Conservation (phyloP, 306 rosid species). For the Malus orientalis region DNA sequence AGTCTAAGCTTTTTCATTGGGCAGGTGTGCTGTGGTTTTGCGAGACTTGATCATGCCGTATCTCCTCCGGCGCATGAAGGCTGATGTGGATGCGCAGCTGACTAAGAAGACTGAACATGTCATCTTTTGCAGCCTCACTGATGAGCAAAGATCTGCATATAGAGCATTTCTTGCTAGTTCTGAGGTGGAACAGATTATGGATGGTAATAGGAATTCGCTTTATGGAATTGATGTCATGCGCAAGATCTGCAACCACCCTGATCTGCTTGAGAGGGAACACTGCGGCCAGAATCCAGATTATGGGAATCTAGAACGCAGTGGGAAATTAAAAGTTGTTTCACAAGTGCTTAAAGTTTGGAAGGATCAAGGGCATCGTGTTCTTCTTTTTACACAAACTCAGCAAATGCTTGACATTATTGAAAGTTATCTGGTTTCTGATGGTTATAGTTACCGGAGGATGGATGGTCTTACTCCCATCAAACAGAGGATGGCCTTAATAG, state of each 20-base stretch:
- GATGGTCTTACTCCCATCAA: conserved; percentile 86
- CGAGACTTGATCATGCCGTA: conserved; percentile 97
- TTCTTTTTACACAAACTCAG: conserved; percentile 85
- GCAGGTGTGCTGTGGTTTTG: conserved; percentile 94
- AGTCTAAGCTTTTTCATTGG: conserved; percentile 12
- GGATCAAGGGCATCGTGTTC: conserved; percentile 96
- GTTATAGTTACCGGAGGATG: conserved; percentile 79
- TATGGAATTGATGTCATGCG: conserved; percentile 96
- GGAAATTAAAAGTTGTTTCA: conserved; percentile 87
- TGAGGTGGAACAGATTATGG: conserved; percentile 88
- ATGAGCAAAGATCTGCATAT: conserved; percentile 80
- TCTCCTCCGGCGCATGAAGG: conserved; percentile 97
- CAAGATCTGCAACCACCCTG: conserved; percentile 97
- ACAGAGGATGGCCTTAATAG: conserved; percentile 96
- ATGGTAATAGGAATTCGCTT: conserved; percentile 78
- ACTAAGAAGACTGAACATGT: conserved; percentile 98
- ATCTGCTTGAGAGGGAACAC: conserved; percentile 96
- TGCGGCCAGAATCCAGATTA: conserved; percentile 69
- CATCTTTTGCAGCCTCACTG: conserved; percentile 84
- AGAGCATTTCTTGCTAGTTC: conserved; percentile 98
- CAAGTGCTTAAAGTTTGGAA: conserved; percentile 95
- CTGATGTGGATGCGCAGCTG: conserved; percentile 86
- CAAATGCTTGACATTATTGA: conserved; percentile 94
- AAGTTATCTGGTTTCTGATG: conserved; percentile 45
- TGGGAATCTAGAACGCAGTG: conserved; percentile 94